Base-by-base conservation (phyloP, 441 rosid genomes). In the Brassica balearica region DNA sequence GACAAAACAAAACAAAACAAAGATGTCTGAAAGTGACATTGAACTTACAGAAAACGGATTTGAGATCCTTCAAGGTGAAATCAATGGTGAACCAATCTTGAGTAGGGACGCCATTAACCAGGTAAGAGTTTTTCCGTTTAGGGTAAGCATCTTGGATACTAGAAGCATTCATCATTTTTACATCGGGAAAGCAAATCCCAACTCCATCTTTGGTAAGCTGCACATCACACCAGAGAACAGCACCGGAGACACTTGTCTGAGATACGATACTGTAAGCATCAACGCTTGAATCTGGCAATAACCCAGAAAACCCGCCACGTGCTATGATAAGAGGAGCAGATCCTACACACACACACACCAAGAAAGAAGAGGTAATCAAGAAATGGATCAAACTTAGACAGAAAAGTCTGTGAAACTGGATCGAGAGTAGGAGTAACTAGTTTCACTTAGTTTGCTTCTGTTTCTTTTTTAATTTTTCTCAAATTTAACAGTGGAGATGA, bases 301-400 rank as follows among this genome's bases (percentile, higher is more conserved):
- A 10, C 69, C 99, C 99, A 0, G 98, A 93, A 83, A 93, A 92
- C 53, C 99, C 97, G 22, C 98, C 98, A 22, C 84, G 91, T 27
- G 99, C 99, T 5, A 95, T 65, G 53, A 95, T 85, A 11, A 77
- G 67, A 11, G 98, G 98, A 38, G 80, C 64, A 27, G 72, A 77
- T 60, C 97, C 98, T 93, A 92, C 91, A 85, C 65, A 55, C n/a
- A n/a, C 17, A 71, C 7, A 6, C 3, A 17, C 3, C 46, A 38
- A 38, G 46, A 38, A 41, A 41, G 5, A 41, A 12, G 19, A 43
- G 12, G 10, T 53, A 66, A 65, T 61, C 72, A 72, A 78, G 17
- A 69, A 71, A 69, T 2, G 59, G 55, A 36, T 41, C 56, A 11
- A 36, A 62, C 20, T n/a, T 0, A 56, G 65, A n/a, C 46, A 64